phyloP scores from a whole-genome alignment of 192 early-diverging fungal genomes.

The Coemansia sp. region DNA sequence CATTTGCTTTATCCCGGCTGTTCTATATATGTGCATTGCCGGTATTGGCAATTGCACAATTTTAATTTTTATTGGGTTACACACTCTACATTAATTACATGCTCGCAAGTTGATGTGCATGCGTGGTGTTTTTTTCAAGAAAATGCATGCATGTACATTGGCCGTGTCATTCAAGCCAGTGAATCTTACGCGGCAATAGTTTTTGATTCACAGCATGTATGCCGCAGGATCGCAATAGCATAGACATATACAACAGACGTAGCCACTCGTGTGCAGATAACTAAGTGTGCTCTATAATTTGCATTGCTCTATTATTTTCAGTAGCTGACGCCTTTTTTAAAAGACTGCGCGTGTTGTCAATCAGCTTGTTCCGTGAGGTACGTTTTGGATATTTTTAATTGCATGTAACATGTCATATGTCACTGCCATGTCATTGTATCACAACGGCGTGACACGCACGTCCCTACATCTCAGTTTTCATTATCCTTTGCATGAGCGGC shows the following conservation, averaged over 20 bases:
- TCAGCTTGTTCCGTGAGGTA: slow-evolving; percentile 2
- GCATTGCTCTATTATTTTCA: not conserved
- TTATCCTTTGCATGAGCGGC: slow-evolving; percentile 6
- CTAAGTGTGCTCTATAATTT: not conserved
- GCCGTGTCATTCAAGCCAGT: not conserved
- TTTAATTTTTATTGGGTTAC: not conserved
- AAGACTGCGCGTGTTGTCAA: not conserved
- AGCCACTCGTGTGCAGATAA: slow-evolving; percentile 1
- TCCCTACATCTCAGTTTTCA: slow-evolving; percentile 11
- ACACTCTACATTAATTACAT: not conserved
- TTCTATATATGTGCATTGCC: slow-evolving; percentile 13
- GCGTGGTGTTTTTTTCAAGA: slow-evolving; percentile 7
- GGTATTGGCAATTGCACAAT: slow-evolving; percentile 3
- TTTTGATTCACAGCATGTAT: not conserved
- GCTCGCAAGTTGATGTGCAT: not conserved
- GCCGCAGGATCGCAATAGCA: not conserved
- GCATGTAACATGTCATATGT: not conserved
- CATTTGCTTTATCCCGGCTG: not conserved
- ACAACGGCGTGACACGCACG: not conserved
- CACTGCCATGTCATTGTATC: not conserved
- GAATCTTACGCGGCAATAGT: not conserved
- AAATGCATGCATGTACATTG: not conserved
- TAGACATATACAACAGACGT: not conserved
- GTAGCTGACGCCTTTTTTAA: not conserved
- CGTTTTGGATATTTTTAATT: slow-evolving; percentile 2